A percentile compares a stretch with the other conserved stretches of the same genome.
Evolutionary conservation across 2,329 filamentous ascomycete species (phyloP).

Genomic region (Sphaerulina musiva): DNA sequence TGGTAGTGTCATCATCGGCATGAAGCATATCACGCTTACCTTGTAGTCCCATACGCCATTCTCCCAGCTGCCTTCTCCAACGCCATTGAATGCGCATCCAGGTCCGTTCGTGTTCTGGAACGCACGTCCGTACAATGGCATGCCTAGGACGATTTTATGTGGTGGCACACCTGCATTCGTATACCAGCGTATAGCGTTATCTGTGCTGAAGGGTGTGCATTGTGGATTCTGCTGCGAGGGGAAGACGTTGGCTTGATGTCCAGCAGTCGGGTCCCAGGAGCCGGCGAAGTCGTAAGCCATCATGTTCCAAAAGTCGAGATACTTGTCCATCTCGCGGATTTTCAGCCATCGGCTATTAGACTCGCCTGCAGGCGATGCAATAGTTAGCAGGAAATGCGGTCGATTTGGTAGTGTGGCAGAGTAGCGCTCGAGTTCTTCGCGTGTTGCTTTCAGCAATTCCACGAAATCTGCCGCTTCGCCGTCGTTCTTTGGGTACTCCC

Average conservation of each 20-base stretch:
- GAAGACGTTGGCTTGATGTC: constrained; percentile 76
- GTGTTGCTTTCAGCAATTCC: constrained; percentile 35
- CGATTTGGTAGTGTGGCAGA: constrained; percentile 29
- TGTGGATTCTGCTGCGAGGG: constrained; percentile 51
- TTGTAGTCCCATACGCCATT: constrained; percentile 85
- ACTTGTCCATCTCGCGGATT: constrained; percentile 37
- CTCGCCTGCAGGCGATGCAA: constrained; percentile 42
- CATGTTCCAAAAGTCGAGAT: constrained; percentile 46
- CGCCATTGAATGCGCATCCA: constrained; percentile 61
- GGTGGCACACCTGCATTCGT: constrained; percentile 52
- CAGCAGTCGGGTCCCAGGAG: constrained; percentile 65
- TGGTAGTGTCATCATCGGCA: constrained; percentile 29
- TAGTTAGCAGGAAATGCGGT: constrained; percentile 40
- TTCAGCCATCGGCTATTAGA: constrained; percentile 40
- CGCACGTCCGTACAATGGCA: constrained; percentile 85
- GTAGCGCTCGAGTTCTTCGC: constrained; percentile 38
- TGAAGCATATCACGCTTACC: constrained; percentile 20
- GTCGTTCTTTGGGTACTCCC: constrained; percentile 43
- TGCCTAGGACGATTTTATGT: constrained; percentile 76
- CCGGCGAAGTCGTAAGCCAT: constrained; percentile 59
- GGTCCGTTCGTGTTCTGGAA: constrained; percentile 73
- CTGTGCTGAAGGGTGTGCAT: constrained; percentile 72
- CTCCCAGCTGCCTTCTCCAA: constrained; percentile 79
- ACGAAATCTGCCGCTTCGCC: constrained; percentile 39
- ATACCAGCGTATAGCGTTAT: constrained; percentile 66